Base-by-base conservation (phyloP, 208 protist species). In the Porcisia hertigi region DNA sequence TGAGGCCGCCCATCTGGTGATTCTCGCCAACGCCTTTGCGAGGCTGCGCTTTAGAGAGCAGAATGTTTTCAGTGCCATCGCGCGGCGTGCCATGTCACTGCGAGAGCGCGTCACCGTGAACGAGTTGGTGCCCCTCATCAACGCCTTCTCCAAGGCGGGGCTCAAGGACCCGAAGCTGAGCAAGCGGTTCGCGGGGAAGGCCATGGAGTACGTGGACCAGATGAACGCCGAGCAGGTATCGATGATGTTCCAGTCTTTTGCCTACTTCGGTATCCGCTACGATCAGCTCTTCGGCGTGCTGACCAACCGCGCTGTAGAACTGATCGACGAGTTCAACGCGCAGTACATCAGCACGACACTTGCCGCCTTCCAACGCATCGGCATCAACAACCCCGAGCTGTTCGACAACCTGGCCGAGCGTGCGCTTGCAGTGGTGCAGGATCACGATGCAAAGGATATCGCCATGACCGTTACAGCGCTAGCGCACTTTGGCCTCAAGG, bases 401-500 rank as follows among this genome's bases (percentile, higher is more conserved):
- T 97, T 97, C 60, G 94, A 97, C 75, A 97, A 97, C 85, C 77
- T 97, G 2, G 94, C 94, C 7, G 92, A 97, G 90, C 89, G 94
- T 53, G 89, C 94, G 41, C 79, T 97, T 39, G 92, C 94, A 11
- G 94, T 97, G 30, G 91, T 97, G 76, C 89, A 92, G 75, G 94
- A 97, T 75, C 92, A 97, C 83, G 94, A 97, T 82, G 89, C 94
- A 8, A 75, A 74, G 7, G 92, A 97, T 65, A 94, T 97, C 75
- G 77, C 92, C 43, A 78, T 90, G 53, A 97, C 92, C 4, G 84
- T 97, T 43, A 96, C 91, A 11, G 94, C 94, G 9, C 90, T 97
- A 55, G 94, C 92, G 30, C 91, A 97, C 80, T 97, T 97, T 86
- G 94, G 92, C 6, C 82, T 97, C 3, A 96, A 95, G 77, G 94